phyloP scores from a whole-genome alignment of 2,329 filamentous ascomycete species.

The Myrmaecium sp. region DNA sequence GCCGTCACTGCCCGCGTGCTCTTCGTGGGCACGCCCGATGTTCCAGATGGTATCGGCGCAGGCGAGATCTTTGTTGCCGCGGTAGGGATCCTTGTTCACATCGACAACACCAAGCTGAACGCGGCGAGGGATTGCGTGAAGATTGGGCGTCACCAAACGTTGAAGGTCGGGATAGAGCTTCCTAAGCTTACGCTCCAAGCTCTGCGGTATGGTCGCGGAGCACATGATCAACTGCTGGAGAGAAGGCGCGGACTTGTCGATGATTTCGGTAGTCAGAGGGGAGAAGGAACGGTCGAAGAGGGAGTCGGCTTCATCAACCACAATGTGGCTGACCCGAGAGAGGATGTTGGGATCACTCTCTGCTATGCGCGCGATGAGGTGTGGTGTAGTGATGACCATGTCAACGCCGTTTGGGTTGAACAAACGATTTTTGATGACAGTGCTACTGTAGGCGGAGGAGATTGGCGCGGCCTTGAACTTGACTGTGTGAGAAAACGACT shows the following conservation, averaged over 20 bases:
- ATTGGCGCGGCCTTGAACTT: constrained; percentile 79
- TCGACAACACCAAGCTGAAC: constrained; percentile 91
- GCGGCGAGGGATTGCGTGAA: constrained; percentile 87
- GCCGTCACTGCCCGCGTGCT: constrained; percentile 20
- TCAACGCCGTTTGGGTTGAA: constrained; percentile 73
- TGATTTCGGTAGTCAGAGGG: constrained; percentile 62
- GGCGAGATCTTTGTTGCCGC: constrained; percentile 79
- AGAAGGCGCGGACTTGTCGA: constrained; percentile 67
- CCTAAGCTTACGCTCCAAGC: constrained; percentile 71
- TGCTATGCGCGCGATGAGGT: constrained; percentile 74
- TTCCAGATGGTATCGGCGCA: constrained; percentile 92
- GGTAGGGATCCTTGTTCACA: constrained; percentile 80
- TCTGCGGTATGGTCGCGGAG: constrained; percentile 86
- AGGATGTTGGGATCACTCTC: constrained; percentile 83
- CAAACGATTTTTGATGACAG: constrained; percentile 67
- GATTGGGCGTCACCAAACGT: constrained; percentile 82
- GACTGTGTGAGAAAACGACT: constrained; percentile 63
- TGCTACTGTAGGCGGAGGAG: constrained; percentile 58
- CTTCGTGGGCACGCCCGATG: constrained; percentile 59
- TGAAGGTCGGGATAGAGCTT: constrained; percentile 67
- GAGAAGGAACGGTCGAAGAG: constrained; percentile 87
- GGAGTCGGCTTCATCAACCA: constrained; percentile 92
- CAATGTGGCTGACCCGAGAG: constrained; percentile 73
- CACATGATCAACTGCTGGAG: constrained; percentile 79
- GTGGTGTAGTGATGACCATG: constrained; percentile 72